A percentile compares a stretch with the other conserved stretches of the same genome.
phyloP scores from a whole-genome alignment of 208 protist species.

The Histomonas meleagridis region DNA sequence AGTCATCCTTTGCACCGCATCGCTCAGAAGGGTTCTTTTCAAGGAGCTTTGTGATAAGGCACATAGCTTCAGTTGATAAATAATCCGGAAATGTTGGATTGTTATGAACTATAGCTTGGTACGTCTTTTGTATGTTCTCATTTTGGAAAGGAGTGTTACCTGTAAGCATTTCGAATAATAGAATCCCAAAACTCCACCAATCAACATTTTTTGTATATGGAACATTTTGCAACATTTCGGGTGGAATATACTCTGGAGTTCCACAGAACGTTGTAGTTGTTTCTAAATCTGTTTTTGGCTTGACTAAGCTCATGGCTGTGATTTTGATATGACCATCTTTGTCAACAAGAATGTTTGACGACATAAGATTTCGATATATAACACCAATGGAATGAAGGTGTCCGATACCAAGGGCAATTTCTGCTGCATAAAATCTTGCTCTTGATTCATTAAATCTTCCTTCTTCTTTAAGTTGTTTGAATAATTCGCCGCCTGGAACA shows the following conservation, averaged over 20 bases:
- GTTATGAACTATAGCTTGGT: not conserved
- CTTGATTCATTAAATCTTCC: conserved; percentile 12
- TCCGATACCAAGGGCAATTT: conserved; percentile 52
- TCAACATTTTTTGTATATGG: conserved; percentile 59
- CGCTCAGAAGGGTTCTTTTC: conserved; percentile 34
- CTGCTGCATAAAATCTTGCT: conserved; percentile 41
- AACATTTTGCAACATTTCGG: conserved; percentile 54
- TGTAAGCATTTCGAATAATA: conserved; percentile 62
- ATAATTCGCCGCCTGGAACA: conserved; percentile 56
- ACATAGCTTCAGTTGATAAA: conserved; percentile 47
- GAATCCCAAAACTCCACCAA: conserved; percentile 61
- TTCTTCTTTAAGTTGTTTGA: conserved; percentile 48
- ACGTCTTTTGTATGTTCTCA: not conserved
- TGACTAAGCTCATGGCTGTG: conserved; percentile 70
- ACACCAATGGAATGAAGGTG: conserved; percentile 51
- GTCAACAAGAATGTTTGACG: conserved; percentile 50
- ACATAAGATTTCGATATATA: conserved; percentile 59
- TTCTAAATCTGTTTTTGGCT: not conserved
- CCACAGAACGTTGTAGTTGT: conserved; percentile 55
- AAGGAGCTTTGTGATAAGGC: conserved; percentile 34
- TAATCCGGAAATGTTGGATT: conserved; percentile 22
- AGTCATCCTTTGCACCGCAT: not conserved
- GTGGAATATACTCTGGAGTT: conserved; percentile 61
- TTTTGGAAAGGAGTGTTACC: conserved; percentile 41
- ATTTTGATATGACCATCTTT: conserved; percentile 68